These are phyloP conservation scores for sweet orange (Citrus sinensis) DNA, from an alignment of 345 rosid genomes.

Conservation along the genomic window DNA sequence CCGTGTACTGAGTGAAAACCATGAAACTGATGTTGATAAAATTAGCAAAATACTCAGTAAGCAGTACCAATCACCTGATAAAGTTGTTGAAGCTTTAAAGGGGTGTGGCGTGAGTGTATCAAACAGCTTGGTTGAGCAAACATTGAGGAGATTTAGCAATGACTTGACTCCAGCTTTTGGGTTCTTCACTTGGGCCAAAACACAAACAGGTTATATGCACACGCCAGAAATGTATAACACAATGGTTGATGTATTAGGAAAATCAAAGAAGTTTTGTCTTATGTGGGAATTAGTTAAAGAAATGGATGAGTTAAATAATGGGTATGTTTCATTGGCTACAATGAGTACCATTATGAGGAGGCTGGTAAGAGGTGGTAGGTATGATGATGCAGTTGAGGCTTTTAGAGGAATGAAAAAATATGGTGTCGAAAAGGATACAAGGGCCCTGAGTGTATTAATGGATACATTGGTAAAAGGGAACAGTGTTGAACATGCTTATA, in stretches of 20 bases:
- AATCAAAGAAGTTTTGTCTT: conserved; percentile 44
- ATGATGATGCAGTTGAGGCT: conserved; percentile 51
- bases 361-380: conserved; percentile 55
- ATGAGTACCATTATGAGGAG: conserved; percentile 69
- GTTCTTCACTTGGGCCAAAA: conserved; percentile 77
- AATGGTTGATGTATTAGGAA: conserved; percentile 79
- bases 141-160: conserved; percentile 59
- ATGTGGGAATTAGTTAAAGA: conserved; percentile 67
- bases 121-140: conserved; percentile 42
- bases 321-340: conserved; percentile 52
- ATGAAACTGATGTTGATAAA: conserved; percentile 41
- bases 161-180: conserved; percentile 61
- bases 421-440: conserved; percentile 45
- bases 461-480: conserved; percentile 78
- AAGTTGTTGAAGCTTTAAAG: conserved; percentile 40
- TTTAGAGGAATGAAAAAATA: conserved; percentile 53
- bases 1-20: conserved; percentile 11
- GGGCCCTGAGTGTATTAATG: conserved; percentile 56
- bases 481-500: conserved; percentile 62
- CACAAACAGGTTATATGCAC: conserved; percentile 60
- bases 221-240: conserved; percentile 38
- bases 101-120: conserved; percentile 36
- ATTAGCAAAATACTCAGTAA: conserved; percentile 44
- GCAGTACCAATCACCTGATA: conserved; percentile 26
- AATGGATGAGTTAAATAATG: conserved; percentile 41